These are phyloP conservation scores for Cladosporium sphaerospermum DNA, from an alignment of 2,329 filamentous ascomycete genomes.

Conservation along the genomic window DNA sequence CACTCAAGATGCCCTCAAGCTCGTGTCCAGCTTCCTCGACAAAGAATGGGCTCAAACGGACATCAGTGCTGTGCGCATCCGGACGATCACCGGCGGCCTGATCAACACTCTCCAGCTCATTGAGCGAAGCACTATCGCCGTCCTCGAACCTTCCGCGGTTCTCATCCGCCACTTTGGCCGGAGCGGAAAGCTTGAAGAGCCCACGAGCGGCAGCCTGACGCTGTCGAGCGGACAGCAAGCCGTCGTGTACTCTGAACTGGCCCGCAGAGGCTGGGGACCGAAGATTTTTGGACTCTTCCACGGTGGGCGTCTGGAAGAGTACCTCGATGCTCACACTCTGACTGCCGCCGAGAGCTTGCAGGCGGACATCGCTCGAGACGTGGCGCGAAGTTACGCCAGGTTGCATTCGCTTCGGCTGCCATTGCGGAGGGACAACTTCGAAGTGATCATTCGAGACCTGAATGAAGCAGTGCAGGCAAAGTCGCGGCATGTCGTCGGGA, in stretches of 20 bases:
- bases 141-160: neutral
- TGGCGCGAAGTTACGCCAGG: constrained; percentile 10
- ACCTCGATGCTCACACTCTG: constrained; percentile 7
- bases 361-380: neutral
- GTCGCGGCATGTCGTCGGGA: neutral
- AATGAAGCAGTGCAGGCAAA: neutral
- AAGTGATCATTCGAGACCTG: neutral
- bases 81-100: constrained; percentile 7
- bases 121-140: neutral
- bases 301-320: constrained; percentile 13
- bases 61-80: neutral
- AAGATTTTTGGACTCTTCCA: constrained; percentile 3
- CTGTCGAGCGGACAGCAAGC: constrained; percentile 11
- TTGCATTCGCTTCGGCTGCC: constrained; percentile 11
- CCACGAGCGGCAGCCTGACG: constrained; percentile 1
- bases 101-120: constrained; percentile 11
- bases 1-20: neutral
- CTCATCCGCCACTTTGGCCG: constrained; percentile 13
- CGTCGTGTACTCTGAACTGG: constrained; percentile 10
- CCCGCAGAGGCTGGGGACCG: constrained; percentile 11
- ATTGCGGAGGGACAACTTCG: neutral
- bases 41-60: constrained; percentile 10
- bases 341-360: constrained; percentile 3
- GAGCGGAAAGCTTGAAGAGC: constrained; percentile 7
- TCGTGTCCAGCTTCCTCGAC: constrained; percentile 8